A percentile compares a stretch with the other conserved stretches of the same genome.
phyloP scores from a whole-genome alignment of 163 green algal species.

The Coccomyxa subellipsoidea region DNA sequence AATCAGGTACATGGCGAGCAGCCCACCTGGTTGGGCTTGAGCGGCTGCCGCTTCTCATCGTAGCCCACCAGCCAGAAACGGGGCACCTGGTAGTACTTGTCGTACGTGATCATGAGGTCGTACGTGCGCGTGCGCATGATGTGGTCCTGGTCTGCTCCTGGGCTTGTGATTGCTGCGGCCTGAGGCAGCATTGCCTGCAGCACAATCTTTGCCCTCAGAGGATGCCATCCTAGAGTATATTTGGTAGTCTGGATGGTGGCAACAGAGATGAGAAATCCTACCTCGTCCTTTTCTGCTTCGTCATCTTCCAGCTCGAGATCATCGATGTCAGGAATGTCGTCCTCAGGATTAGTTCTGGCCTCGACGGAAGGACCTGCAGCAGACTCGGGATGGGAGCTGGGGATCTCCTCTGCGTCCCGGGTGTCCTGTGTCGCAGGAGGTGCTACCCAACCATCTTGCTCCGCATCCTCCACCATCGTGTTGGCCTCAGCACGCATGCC shows the following conservation, averaged over 20 bases:
- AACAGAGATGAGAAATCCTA: too few relatives aligned
- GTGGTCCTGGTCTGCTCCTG: constrained; percentile 40
- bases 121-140: constrained; percentile 84
- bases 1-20: neutral
- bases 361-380: neutral
- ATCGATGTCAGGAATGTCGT: constrained; percentile 73
- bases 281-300: constrained; percentile 22
- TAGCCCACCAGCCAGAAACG: constrained; percentile 90
- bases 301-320: constrained; percentile 65
- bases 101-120: constrained; percentile 90
- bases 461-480: constrained; percentile 31
- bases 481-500: constrained; percentile 57
- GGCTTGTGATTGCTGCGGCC: neutral
- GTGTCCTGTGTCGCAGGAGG: neutral
- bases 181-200: constrained; percentile 16
- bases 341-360: constrained; percentile 36
- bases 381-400: constrained; percentile 20
- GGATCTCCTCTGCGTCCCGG: constrained; percentile 31
- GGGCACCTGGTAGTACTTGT: constrained; percentile 80
- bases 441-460: constrained; percentile 72
- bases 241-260: too few relatives aligned
- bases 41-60: constrained; percentile 65
- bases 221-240: too few relatives aligned
- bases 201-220: too few relatives aligned
- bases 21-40: constrained; percentile 61